Evolutionary conservation across 306 rosid species (phyloP), one percentile per base, ranked within the genome.

Genomic region (Hippophae rhamnoides): DNA sequence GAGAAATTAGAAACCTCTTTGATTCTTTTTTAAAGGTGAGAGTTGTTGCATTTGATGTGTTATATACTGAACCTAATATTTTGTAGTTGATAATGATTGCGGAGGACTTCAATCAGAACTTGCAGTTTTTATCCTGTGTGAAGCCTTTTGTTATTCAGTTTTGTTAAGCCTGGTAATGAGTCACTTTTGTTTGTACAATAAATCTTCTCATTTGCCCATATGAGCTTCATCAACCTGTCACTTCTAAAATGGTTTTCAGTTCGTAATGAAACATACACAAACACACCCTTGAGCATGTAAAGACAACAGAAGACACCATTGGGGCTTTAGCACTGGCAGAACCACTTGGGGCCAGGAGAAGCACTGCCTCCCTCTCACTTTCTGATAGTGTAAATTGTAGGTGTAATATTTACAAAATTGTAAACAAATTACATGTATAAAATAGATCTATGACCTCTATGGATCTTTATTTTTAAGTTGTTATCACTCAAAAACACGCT

Each of bases 81-180:
- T 48, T 61, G 56, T 61, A 49, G 54, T 48, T 61, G n/a, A 13
- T 13, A 50, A 61, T 44, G 56, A 48, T 52, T 59, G 63, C 25
- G 52, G 41, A 59, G 23, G 10, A 42, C 10, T 18, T 9, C 13
- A 31, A 45, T 59, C 41, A 42, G 49, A 57, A 57, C 50, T 48
- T 41, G 18, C 48, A 57, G 3, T 14, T 43, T 14, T 41, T 5
- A 5, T 25, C 47, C 54, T 8, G 66, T 55, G 56, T 61, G 54
- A 5, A 13, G 38, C 25, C 25, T 53, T 53, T 14, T 47, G 51
- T n/a, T 9, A 6, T 53, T 53, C 12, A 18, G 57, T 53, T 25
- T 53, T 41, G 12, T 31, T 40, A 49, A 47, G 27, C 65, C 14
- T 47, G 7, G 23, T 3, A 41, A n/a, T 51, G 8, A 7, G 8